A percentile compares a stretch with the other conserved stretches of the same genome.
Conservation (phyloP, 306 rosid genomes). For the Quercus cerris region DNA sequence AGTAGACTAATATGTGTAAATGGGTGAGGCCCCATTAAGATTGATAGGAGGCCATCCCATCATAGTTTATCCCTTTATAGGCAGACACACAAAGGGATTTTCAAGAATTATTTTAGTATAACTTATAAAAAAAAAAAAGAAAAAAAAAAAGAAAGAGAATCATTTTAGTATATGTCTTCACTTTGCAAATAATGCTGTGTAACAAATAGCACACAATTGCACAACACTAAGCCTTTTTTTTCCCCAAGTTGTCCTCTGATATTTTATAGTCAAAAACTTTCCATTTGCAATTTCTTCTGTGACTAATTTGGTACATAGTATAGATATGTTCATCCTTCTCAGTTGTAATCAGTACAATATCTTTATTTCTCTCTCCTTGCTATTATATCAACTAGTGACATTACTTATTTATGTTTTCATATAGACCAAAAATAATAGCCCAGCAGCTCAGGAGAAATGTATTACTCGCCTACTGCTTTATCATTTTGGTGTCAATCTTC, state of each 20-base stretch:
- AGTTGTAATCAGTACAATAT: neutral
- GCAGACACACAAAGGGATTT: no score
- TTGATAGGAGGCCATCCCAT: no score
- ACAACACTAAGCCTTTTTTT: neutral
- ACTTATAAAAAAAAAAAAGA: no score
- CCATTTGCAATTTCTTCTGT: conserved; percentile 2
- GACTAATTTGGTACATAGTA: neutral
- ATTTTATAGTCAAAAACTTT: neutral
- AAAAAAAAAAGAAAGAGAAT: no score
- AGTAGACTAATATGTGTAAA: no score
- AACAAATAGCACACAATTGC: neutral
- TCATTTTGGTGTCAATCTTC: conserved; percentile 92
- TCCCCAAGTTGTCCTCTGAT: neutral
- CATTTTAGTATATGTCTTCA: no score
- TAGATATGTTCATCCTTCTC: neutral
- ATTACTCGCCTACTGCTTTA: conserved; percentile 73
- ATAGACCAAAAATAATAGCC: conserved; percentile 82
- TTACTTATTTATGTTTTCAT: conserved; percentile 30
- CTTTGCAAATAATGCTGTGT: neutral
- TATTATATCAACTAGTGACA: neutral
- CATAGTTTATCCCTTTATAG: no score
- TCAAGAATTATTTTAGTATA: no score
- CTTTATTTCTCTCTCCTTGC: neutral
- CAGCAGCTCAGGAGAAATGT: conserved; percentile 90
- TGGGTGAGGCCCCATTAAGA: no score